Percentiles rank a stretch among this genome's conserved stretches.
These are phyloP conservation scores for Leccinum ponderosum DNA, from an alignment of 1,284 basidiomycete genomes.

Conservation along the genomic window DNA sequence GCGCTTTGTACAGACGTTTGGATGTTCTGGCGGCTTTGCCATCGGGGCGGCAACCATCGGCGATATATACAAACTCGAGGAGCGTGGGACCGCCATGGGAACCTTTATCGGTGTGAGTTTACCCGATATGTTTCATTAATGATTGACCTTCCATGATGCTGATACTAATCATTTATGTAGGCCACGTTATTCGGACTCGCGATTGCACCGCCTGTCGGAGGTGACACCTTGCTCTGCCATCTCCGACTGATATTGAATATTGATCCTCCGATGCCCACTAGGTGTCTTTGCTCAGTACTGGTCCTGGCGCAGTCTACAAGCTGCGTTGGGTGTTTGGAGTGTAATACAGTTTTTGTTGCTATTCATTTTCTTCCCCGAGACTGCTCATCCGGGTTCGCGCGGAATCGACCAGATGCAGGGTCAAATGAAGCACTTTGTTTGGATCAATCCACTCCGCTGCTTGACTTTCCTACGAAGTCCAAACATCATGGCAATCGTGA, in stretches of 20 bases:
- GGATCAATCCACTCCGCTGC: slow-evolving; percentile 61
- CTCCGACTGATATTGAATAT: slow-evolving; percentile 4
- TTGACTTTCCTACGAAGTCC: slow-evolving; percentile 57
- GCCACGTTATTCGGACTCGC: slow-evolving; percentile 46
- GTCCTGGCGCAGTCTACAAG: slow-evolving; percentile 74
- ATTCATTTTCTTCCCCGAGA: slow-evolving; percentile 66
- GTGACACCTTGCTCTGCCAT: slow-evolving; percentile 18
- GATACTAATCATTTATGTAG: slow-evolving; percentile 23
- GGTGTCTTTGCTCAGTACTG: slow-evolving; percentile 53
- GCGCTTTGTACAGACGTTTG: slow-evolving; percentile 49
- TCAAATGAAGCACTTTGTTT: slow-evolving; percentile 43
- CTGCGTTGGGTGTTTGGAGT: slow-evolving; percentile 46
- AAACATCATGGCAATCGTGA: slow-evolving; percentile 55
- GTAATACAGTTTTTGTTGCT: slow-evolving; percentile 47
- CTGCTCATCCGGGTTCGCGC: slow-evolving; percentile 53
- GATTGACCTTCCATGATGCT: neutral
- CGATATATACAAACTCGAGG: slow-evolving; percentile 47
- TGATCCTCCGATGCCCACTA: slow-evolving; percentile 11
- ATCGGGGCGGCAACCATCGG: slow-evolving; percentile 52
- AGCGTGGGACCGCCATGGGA: slow-evolving; percentile 51
- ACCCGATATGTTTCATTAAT: neutral
- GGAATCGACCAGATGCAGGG: slow-evolving; percentile 42
- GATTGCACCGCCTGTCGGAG: slow-evolving; percentile 45
- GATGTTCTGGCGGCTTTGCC: slow-evolving; percentile 38
- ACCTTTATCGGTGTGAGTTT: slow-evolving; percentile 42